Evolutionary conservation across 345 rosid genomes (phyloP), one percentile per base, ranked within the genome.

Genomic region (Punica granatum): DNA sequence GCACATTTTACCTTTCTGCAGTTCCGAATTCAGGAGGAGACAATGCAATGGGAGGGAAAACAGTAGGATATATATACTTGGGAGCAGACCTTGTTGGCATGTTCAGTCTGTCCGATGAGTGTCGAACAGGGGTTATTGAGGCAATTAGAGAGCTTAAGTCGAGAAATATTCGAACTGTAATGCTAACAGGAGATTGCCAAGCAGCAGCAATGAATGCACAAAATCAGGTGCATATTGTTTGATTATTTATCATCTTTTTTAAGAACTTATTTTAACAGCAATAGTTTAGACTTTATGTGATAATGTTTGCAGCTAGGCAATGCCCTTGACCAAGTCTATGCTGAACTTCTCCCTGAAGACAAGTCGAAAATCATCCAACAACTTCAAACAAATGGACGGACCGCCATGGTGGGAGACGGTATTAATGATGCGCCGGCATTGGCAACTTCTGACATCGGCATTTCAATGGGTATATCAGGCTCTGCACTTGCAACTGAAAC

Each of bases 351-450:
- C 59, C 99, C 99, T 0, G 86, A 89, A 74, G 96, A 82, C 42
- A 94, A 94, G 74, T 84, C 78, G 0, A 74, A 71, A 69, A 84
- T 89, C 37, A 75, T 94, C 51, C 23, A 71, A 49, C 77, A 51
- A 34, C 86, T 84, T 21, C 75, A 86, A 78, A 73, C 72, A 49
- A 85, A 82, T 67, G 98, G 97, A 9, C 64, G 77, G 74, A 86
- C 92, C 0, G 87, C 79, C 4, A 94, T 91, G 99, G 79, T 89
- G 26, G 99, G 98, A 63, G 98, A 94, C 69, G 99, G 97, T 1
- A 28, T 94, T 13, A 94, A 94, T 21, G 99, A 94, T 70, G 96
- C 99, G 12, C 99, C 97, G 5, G 97, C 99, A 33, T 79, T 94
- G 67, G 98, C 96, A n/a, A 81, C 84, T 19, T 92, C 98, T 0